phyloP scores from a whole-genome alignment of 768 basidiomycete species.

The Lactarius deliciosus region DNA sequence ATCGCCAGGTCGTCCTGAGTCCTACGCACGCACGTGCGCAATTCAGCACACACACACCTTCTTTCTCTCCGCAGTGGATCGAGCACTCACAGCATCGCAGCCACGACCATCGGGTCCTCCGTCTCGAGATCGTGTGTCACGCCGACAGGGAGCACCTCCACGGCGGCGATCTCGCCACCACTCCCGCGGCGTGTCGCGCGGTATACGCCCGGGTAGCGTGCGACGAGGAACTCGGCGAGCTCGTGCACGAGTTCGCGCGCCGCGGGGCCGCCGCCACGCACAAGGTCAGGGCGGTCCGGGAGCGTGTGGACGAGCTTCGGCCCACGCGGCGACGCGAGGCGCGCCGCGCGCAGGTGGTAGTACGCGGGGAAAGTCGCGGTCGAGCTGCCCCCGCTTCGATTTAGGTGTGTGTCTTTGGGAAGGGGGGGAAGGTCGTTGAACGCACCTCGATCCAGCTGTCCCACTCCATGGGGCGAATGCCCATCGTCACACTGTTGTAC shows the following conservation, averaged over 20 bases:
- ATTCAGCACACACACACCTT: neutral
- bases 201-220: conserved; percentile 61
- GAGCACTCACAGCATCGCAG: conserved; percentile 56
- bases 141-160: conserved; percentile 51
- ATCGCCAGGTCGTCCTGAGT: conserved; percentile 31
- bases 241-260: conserved; percentile 64
- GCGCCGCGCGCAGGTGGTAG: conserved; percentile 56
- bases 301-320: conserved; percentile 43
- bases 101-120: conserved; percentile 59
- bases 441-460: conserved; percentile 71
- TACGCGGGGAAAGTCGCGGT: conserved; percentile 54
- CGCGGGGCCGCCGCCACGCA: conserved; percentile 37
- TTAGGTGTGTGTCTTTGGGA: neutral
- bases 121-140: conserved; percentile 51
- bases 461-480: conserved; percentile 65
- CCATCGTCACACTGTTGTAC: conserved; percentile 62
- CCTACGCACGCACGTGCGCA: conserved; percentile 28
- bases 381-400: conserved; percentile 43
- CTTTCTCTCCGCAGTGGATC: neutral
- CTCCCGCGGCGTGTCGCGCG: conserved; percentile 45
- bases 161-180: conserved; percentile 48
- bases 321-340: conserved; percentile 50
- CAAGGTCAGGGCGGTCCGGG: conserved; percentile 37
- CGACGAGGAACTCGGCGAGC: conserved; percentile 62
- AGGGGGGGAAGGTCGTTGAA: neutral